These are phyloP conservation scores for Trichoderma cornu-damae DNA, from an alignment of 2,329 filamentous ascomycete species.

Conservation along the genomic window DNA sequence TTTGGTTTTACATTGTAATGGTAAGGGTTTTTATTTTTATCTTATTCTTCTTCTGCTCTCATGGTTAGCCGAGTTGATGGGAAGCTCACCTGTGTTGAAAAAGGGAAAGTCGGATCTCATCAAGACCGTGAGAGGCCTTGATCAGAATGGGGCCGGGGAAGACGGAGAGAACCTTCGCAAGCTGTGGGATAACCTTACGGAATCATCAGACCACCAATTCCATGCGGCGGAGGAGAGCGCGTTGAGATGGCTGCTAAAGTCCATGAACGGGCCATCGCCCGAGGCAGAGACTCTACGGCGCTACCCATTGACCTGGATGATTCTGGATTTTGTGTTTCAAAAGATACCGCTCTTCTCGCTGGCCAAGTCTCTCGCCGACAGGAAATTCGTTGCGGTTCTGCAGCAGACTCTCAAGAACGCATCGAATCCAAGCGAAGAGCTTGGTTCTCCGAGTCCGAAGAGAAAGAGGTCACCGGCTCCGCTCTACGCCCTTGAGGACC, in stretches of 20 bases:
- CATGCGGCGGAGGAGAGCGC: conserved; percentile 54
- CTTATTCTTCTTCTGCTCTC: neutral
- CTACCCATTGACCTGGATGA: conserved; percentile 55
- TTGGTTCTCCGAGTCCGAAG: conserved; percentile 32
- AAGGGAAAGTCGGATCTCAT: conserved; percentile 41
- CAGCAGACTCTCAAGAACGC: conserved; percentile 60
- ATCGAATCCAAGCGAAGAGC: conserved; percentile 29
- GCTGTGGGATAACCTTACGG: conserved; percentile 46
- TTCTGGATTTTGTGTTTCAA: conserved; percentile 56
- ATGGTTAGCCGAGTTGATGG: neutral
- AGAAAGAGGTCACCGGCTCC: conserved; percentile 41
- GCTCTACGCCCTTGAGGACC: conserved; percentile 36
- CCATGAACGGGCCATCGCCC: conserved; percentile 47
- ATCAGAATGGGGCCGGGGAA: conserved; percentile 44
- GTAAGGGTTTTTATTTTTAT: too few relatives aligned
- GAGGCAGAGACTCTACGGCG: conserved; percentile 50
- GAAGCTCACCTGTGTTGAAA: conserved; percentile 17
- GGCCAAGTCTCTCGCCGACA: conserved; percentile 65
- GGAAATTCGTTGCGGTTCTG: conserved; percentile 61
- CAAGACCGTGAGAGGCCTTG: conserved; percentile 50
- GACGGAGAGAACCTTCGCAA: conserved; percentile 44
- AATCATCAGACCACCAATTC: conserved; percentile 39
- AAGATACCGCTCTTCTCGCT: conserved; percentile 65
- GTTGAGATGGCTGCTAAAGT: conserved; percentile 59
- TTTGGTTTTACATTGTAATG: neutral